phyloP scores from a whole-genome alignment of 352 stramenopile genomes.

The Albugo candida region DNA sequence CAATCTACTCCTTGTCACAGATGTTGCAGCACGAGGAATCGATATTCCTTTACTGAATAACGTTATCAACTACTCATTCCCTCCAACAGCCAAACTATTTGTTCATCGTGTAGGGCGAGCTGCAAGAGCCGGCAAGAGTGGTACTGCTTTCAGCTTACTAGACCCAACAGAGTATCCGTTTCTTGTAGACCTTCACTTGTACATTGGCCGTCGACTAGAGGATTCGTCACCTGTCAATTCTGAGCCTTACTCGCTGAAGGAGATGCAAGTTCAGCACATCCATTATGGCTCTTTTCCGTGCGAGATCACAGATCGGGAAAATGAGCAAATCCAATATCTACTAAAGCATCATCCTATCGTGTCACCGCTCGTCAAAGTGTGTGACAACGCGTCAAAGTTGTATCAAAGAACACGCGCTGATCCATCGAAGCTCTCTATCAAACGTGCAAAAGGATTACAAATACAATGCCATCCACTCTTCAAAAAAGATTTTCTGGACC shows the following conservation, averaged over 20 bases:
- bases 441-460: constrained; percentile 74
- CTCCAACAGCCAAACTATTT: constrained; percentile 85
- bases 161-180: constrained; percentile 97
- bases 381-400: constrained; percentile 95
- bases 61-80: constrained; percentile 92
- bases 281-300: constrained; percentile 97
- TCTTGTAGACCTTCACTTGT: constrained; percentile 96
- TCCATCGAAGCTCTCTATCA: constrained; percentile 88
- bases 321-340: constrained; percentile 85
- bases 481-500: constrained; percentile 55
- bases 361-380: constrained; percentile 74
- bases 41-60: constrained; percentile 94
- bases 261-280: constrained; percentile 91
- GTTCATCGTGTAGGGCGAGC: constrained; percentile 93
- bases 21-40: constrained; percentile 88
- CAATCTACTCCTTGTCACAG: constrained; percentile 85
- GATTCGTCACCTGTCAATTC: constrained; percentile 38
- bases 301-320: constrained; percentile 89
- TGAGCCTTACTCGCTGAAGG: constrained; percentile 74
- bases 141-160: constrained; percentile 92
- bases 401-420: constrained; percentile 91
- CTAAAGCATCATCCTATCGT: constrained; percentile 64
- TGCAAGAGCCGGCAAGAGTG: constrained; percentile 86
- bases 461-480: constrained; percentile 73
- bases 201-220: constrained; percentile 79